Evolutionary conservation across 768 basidiomycete species (phyloP), one percentile per base, ranked within the genome.

Genomic region (Paxillus involutus): DNA sequence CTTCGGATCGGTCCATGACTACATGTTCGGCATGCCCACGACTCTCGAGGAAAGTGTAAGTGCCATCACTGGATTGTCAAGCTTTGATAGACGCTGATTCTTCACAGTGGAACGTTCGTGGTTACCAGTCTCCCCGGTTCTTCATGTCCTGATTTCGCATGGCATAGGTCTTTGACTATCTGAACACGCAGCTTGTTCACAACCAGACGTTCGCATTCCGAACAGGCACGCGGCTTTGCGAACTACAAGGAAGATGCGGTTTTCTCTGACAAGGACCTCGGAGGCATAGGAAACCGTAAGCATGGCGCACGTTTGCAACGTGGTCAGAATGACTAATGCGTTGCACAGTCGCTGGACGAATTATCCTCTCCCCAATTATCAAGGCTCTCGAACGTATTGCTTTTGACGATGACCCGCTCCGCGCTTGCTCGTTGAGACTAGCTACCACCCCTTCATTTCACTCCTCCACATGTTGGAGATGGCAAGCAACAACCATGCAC

Each of bases 361-460:
- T 90, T 17, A 74, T 91, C 56, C 73, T 94, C 36, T 79, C 83
- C 61, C 85, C 85, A 16, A 81, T 94, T 68, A 74, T 91, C 55
- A 75, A 68, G 47, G 81, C 89, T 26, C 80, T 94, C 47, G 82
- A 90, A 65, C 84, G 83, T 55, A 86, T 95, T 70, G 81, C 86
- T 16, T 89, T 86, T 74, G 83, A 86, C 53, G 82, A 80, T 55
- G 86, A 90, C 72, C 85, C 89, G 35, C 81, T 94, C 48, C 86
- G 89, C 62, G 77, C 67, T 75, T 88, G 68, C 73, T 92, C 56
- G 76, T 90, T 58, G 83, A 88, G 73, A 84, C 86, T 9, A 88
- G 89, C 52, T 94, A 93, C 75, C 91, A 93, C 70, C 85, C 91
- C 6, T 90, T 94, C 79, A 83, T 92, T 63, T 91, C 89, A 9